Evolutionary conservation across 2,329 filamentous ascomycete species (phyloP), one percentile per base, ranked within the genome.

Genomic region (Furcasterigmium furcatum): DNA sequence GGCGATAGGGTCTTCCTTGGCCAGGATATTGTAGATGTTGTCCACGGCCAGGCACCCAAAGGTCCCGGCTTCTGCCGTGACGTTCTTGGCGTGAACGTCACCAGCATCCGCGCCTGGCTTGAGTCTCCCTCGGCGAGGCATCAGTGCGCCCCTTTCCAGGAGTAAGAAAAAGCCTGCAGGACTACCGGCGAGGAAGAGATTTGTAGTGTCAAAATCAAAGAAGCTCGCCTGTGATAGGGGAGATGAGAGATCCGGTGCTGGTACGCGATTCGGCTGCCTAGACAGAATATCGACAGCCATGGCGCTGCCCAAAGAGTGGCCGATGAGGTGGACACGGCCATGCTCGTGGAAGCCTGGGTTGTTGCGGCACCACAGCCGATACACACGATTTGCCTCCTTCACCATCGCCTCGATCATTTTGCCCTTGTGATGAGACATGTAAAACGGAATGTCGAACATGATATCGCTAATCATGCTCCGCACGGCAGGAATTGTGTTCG

Each of bases 381-480:
- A 97, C n/a, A 99, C 88, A 5, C 92, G 82, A 59, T 99, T 99
- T 8, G 94, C 92, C 68, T 99, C 94, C 47, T 79, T 79, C 34
- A 95, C 85, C 40, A 96, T 84, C 1, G 94, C 91, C 36, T 85
- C 79, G 42, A 96, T 87, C 91, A 99, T 97, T 64, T 91, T 96
- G 4, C 85, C 81, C 58, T 97, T 96, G 67, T 97, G 92, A 48
- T 95, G 88, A 1, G 92, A 97, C 68, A 99, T 85, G 68, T 97
- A 99, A 62, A 96, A 97, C 0, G 94, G 94, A 41, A 99, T 92
- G 62, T 99, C 94, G 41, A 97, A 85, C 90, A 99, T 96, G 56
- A 99, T 90, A 63, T 99, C 94, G 35, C 88, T 95, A 50, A 99
- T 95, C 61, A 99, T 83, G 59, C 87, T 89, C 38, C 94, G 85